Evolutionary conservation across 2,329 filamentous ascomycete species (phyloP).

Genomic region (Emergomyces africanus): DNA sequence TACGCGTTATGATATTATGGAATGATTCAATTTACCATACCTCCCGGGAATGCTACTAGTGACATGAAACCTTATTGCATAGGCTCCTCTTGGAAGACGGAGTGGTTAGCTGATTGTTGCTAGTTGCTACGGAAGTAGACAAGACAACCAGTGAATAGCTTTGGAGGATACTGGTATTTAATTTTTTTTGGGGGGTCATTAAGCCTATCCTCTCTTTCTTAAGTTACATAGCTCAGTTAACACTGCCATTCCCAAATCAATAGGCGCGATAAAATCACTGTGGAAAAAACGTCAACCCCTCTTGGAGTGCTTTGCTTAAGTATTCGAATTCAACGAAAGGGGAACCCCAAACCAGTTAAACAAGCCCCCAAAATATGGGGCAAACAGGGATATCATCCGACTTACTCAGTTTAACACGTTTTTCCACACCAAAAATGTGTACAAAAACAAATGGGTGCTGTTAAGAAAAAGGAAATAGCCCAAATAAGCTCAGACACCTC

Average conservation of each 20-base stretch:
- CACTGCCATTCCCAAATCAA: background rate
- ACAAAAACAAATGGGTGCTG: background rate
- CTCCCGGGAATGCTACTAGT: background rate
- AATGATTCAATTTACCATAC: background rate
- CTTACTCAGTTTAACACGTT: background rate
- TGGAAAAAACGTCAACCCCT: background rate
- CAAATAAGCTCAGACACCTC: conserved; percentile 22
- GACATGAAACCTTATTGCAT: background rate
- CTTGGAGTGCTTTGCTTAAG: background rate
- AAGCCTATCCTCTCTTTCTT: background rate
- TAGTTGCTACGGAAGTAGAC: background rate
- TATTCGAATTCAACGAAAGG: background rate
- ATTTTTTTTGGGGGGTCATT: background rate
- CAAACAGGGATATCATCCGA: background rate
- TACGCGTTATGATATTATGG: background rate
- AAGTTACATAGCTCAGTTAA: background rate
- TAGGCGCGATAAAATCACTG: background rate
- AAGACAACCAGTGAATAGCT: background rate
- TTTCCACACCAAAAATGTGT: background rate
- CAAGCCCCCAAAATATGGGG: background rate
- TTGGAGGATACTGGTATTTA: background rate
- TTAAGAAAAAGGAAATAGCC: too few species aligned
- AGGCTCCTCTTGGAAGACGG: background rate
- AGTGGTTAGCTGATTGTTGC: background rate
- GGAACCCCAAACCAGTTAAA: background rate